A percentile compares a stretch with the other conserved stretches of the same genome.
Evolutionary conservation across 2,329 filamentous ascomycete species (phyloP).

Genomic region (Westerdykella sp.): DNA sequence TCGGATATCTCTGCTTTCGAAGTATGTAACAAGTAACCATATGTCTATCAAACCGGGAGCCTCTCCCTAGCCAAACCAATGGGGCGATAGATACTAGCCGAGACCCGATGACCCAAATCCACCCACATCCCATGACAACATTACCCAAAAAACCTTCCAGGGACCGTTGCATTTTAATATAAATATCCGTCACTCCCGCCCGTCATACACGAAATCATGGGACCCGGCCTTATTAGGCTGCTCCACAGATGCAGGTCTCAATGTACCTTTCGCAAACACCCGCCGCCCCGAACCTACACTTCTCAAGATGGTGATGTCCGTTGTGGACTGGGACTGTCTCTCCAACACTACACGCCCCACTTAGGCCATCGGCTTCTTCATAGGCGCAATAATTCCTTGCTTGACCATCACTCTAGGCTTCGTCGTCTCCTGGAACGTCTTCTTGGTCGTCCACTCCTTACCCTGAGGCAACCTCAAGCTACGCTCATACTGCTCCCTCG

Average conservation of each 20-base stretch:
- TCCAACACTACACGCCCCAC: constrained; percentile 2
- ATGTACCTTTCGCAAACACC: constrained; percentile 5
- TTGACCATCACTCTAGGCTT: constrained; percentile 88
- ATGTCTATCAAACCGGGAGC: background rate
- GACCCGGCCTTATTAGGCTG: background rate
- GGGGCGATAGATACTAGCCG: background rate
- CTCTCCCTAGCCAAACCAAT: background rate
- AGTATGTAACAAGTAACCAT: background rate
- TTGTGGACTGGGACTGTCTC: too few relatives aligned
- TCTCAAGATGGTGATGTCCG: background rate
- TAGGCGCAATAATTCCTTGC: constrained; percentile 85
- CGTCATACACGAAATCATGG: background rate
- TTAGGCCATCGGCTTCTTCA: constrained; percentile 66
- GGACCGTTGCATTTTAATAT: background rate
- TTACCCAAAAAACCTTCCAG: background rate
- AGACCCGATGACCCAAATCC: background rate
- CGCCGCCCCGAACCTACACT: too few relatives aligned
- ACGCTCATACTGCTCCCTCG: constrained; percentile 80
- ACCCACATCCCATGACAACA: background rate
- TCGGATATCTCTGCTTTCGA: background rate
- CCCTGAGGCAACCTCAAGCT: constrained; percentile 81
- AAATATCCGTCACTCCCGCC: background rate
- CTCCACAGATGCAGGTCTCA: too few relatives aligned
- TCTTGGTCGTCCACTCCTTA: constrained; percentile 94
- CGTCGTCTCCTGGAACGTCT: constrained; percentile 80